Conservation (phyloP, 1,284 basidiomycete species). For the Xerocomus minutiporus region DNA sequence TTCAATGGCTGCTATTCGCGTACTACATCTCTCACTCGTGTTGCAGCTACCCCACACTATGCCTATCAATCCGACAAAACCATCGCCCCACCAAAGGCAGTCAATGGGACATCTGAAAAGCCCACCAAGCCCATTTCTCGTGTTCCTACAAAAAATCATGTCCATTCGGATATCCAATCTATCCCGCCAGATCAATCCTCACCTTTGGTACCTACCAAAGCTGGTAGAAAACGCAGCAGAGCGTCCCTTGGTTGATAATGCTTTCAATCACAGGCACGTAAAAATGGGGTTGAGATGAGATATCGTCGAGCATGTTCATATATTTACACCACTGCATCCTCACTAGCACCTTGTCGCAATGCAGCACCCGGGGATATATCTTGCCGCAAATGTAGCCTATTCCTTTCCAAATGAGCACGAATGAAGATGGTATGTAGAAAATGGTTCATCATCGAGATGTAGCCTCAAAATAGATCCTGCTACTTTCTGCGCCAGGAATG, state of each 20-base stretch:
- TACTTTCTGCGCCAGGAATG: conserved; percentile 30
- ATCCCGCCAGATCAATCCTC: conserved; percentile 11
- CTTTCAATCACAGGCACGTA: conserved; percentile 15
- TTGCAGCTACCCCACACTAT: conserved; percentile 23
- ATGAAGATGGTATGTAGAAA: conserved; percentile 26
- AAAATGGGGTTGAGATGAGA: conserved; percentile 14
- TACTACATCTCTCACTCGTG: conserved; percentile 1
- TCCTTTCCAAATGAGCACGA: conserved; percentile 13
- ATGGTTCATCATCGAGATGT: conserved; percentile 17
- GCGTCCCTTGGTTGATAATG: conserved; percentile 24
- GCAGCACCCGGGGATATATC: conserved; percentile 17
- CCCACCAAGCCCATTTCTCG: conserved; percentile 11
- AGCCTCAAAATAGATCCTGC: conserved; percentile 13
- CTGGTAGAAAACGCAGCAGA: conserved; percentile 32
- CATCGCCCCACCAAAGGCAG: conserved; percentile 9
- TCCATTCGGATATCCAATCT: conserved; percentile 8
- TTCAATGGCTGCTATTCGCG: background rate
- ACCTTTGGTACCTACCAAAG: conserved; percentile 18
- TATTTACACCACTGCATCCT: conserved; percentile 26
- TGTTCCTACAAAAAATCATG: conserved; percentile 18
- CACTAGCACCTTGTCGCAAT: conserved; percentile 27
- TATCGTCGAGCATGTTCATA: conserved; percentile 24
- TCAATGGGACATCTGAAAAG: conserved; percentile 16
- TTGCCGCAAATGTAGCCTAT: conserved; percentile 30
- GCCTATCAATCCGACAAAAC: conserved; percentile 15